Percentiles rank a stretch among this genome's conserved stretches.
Conservation (phyloP, 2,329 filamentous ascomycete genomes). For the Capronia americana region DNA sequence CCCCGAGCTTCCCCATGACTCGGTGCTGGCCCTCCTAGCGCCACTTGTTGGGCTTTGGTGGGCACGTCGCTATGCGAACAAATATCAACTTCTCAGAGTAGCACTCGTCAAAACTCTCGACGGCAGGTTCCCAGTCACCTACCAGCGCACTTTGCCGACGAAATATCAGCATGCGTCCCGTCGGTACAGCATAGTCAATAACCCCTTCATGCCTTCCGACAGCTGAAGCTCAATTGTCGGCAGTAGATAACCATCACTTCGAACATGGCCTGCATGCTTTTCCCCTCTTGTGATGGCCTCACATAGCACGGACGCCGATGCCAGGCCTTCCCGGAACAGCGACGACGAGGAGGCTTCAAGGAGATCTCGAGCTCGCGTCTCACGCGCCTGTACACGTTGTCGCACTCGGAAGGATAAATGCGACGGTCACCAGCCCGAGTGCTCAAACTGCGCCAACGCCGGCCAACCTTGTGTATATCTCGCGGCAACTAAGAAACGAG, state of each 20-base stretch:
- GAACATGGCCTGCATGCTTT: slow-evolving; percentile 25
- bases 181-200: background rate
- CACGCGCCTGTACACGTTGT: slow-evolving; percentile 54
- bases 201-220: background rate
- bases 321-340: slow-evolving; percentile 39
- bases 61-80: background rate
- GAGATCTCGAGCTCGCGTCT: slow-evolving; percentile 53
- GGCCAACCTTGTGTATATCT: slow-evolving; percentile 53
- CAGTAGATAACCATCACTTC: background rate
- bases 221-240: background rate
- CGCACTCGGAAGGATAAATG: slow-evolving; percentile 50
- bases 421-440: slow-evolving; percentile 52
- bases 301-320: slow-evolving; percentile 17
- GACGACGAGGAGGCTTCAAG: slow-evolving; percentile 49
- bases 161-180: background rate
- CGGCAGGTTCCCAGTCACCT: background rate
- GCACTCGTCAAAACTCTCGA: background rate
- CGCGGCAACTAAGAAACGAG: slow-evolving; percentile 53
- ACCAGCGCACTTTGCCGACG: background rate
- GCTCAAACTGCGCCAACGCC: slow-evolving; percentile 50
- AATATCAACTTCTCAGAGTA: background rate
- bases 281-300: slow-evolving; percentile 30
- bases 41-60: background rate
- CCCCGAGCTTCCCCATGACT: background rate
- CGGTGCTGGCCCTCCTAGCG: background rate